Percentiles rank a stretch among this genome's conserved stretches.
Conservation (phyloP, 2,329 filamentous ascomycete genomes). For the Hypomyces perniciosus region DNA sequence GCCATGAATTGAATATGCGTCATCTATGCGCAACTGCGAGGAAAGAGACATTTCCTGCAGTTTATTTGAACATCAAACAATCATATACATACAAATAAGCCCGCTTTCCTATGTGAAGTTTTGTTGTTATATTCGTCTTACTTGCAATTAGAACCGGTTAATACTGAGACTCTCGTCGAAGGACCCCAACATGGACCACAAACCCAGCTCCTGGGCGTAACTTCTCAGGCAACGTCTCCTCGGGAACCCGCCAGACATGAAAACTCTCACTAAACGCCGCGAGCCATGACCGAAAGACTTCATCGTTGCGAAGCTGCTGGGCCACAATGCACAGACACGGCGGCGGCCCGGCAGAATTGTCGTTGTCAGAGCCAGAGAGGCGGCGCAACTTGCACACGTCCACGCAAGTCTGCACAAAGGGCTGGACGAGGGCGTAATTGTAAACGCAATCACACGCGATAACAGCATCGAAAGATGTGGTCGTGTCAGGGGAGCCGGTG, state of each 20-base stretch:
- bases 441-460: conserved; percentile 93
- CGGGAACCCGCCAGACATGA: conserved; percentile 68
- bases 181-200: conserved; percentile 71
- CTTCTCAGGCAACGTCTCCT: conserved; percentile 51
- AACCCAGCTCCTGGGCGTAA: conserved; percentile 66
- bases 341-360: conserved; percentile 4
- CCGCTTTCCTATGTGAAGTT: not conserved
- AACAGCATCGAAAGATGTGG: conserved; percentile 60
- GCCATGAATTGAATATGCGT: conserved; percentile 5
- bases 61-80: not conserved
- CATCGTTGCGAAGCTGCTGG: conserved; percentile 79
- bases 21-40: conserved; percentile 2
- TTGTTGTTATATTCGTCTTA: not conserved
- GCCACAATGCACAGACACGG: conserved; percentile 74
- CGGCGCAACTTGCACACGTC: conserved; percentile 62
- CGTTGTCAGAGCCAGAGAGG: no score
- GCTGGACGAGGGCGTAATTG: conserved; percentile 78
- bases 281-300: conserved; percentile 82
- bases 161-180: conserved; percentile 36
- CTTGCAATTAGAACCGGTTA: no score
- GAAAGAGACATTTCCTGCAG: not conserved
- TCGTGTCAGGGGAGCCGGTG: conserved; percentile 25
- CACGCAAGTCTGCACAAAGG: conserved; percentile 74
- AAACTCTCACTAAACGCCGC: conserved; percentile 61
- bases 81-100: not conserved